A percentile compares a stretch with the other conserved stretches of the same genome.
phyloP scores from a whole-genome alignment of 2,329 filamentous ascomycete species.

The Aspergillus texensis region DNA sequence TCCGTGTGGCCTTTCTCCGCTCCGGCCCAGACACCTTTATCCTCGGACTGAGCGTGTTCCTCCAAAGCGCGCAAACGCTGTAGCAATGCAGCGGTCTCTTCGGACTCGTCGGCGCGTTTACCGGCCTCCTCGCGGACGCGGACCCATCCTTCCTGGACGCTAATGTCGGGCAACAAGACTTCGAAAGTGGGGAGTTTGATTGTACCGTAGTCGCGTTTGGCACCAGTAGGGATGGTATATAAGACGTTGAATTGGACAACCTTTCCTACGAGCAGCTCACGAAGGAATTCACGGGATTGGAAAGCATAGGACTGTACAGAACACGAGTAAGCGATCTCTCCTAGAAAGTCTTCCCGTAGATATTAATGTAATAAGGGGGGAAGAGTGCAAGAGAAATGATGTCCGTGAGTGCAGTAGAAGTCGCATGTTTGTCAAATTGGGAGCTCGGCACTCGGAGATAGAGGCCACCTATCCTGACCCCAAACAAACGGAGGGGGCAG shows the following conservation, averaged over 20 bases:
- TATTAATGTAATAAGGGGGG: neutral
- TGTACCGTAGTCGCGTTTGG: conserved; percentile 84
- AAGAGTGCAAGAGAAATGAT: neutral
- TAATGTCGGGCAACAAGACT: conserved; percentile 78
- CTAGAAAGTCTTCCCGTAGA: neutral
- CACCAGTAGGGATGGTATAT: conserved; percentile 79
- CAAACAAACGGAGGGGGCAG: neutral
- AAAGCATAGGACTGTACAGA: conserved; percentile 72
- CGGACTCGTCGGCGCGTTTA: conserved; percentile 78
- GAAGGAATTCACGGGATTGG: conserved; percentile 90
- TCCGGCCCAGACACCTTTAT: conserved; percentile 78
- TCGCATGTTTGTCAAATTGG: conserved; percentile 5
- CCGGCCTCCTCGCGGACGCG: conserved; percentile 94
- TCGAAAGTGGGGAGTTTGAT: conserved; percentile 68
- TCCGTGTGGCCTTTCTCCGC: conserved; percentile 67
- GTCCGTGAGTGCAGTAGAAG: neutral
- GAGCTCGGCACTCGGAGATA: conserved; percentile 6
- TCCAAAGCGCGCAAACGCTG: conserved; percentile 79
- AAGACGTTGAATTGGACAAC: conserved; percentile 80
- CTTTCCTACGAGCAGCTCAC: conserved; percentile 82
- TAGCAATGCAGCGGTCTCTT: conserved; percentile 70
- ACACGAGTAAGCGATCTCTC: conserved; percentile 8
- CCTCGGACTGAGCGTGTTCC: conserved; percentile 73
- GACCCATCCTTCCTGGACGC: conserved; percentile 86
- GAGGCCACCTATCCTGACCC: conserved; percentile 24